Conservation (phyloP, 2,329 filamentous ascomycete genomes). For the Pezizomycotina sp. region DNA sequence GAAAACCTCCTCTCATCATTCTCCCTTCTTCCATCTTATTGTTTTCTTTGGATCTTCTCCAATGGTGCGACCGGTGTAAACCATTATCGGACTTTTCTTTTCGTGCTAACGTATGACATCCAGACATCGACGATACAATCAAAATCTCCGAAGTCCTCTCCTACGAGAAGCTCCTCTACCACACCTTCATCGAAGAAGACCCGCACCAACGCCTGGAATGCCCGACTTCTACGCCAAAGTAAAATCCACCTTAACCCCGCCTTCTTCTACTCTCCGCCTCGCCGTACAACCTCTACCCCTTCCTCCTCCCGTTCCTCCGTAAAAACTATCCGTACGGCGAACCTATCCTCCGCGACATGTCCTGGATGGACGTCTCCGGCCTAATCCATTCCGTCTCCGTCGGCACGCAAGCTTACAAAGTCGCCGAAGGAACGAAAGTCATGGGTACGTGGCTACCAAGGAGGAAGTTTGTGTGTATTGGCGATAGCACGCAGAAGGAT, state of each 20-base stretch:
- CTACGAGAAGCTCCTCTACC: slow-evolving; percentile 60
- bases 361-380: slow-evolving; percentile 69
- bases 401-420: slow-evolving; percentile 74
- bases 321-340: slow-evolving; percentile 59
- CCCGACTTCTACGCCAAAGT: slow-evolving; percentile 60
- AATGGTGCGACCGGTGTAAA: too few species aligned
- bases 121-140: slow-evolving; percentile 88
- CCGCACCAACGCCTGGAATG: slow-evolving; percentile 61
- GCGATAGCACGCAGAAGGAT: slow-evolving; percentile 81
- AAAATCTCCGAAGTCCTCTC: slow-evolving; percentile 74
- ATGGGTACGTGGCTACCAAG: slow-evolving; percentile 63
- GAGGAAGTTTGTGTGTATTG: slow-evolving; percentile 65
- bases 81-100: background rate
- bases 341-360: slow-evolving; percentile 67
- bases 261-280: slow-evolving; percentile 91
- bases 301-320: slow-evolving; percentile 59
- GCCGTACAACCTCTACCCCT: slow-evolving; percentile 85
- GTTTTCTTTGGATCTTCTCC: too few species aligned
- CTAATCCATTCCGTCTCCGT: slow-evolving; percentile 63
- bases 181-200: slow-evolving; percentile 67
- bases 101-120: background rate
- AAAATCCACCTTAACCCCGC: slow-evolving; percentile 43
- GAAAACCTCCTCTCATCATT: background rate
- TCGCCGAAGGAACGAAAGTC: slow-evolving; percentile 53
- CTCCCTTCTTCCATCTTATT: too few species aligned